Percentiles rank a stretch among this genome's conserved stretches.
phyloP scores from a whole-genome alignment of 2,329 filamentous ascomycete genomes.

The Emergomyces pasteurianus region DNA sequence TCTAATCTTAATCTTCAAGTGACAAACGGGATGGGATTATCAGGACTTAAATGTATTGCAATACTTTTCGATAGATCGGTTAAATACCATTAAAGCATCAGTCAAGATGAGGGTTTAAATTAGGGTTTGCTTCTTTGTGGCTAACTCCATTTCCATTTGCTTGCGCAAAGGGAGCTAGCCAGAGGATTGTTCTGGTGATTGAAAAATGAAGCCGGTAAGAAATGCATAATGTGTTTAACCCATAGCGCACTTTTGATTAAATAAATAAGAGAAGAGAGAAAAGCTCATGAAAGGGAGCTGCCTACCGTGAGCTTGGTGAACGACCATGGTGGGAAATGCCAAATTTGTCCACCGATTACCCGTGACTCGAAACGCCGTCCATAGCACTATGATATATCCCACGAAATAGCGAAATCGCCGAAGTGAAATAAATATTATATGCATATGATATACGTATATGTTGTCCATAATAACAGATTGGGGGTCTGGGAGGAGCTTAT shows the following conservation, averaged over 20 bases:
- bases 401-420: slow-evolving; percentile 11
- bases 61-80: too few relatives aligned
- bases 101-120: too few relatives aligned
- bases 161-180: background rate
- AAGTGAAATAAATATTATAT: background rate
- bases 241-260: background rate
- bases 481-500: background rate
- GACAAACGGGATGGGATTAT: too few relatives aligned
- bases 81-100: too few relatives aligned
- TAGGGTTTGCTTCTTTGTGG: background rate
- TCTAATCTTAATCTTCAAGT: too few relatives aligned
- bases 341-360: background rate
- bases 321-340: background rate
- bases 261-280: background rate
- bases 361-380: background rate
- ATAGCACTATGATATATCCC: slow-evolving; percentile 12
- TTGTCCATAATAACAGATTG: background rate
- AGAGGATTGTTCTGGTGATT: too few relatives aligned
- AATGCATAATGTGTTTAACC: background rate
- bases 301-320: background rate
- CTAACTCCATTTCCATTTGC: background rate
- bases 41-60: too few relatives aligned
- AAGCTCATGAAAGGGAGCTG: background rate
- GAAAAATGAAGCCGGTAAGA: background rate
- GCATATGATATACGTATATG: background rate